phyloP scores from a whole-genome alignment of 495 filamentous ascomycete species.

The Podospora pseudocomata region DNA sequence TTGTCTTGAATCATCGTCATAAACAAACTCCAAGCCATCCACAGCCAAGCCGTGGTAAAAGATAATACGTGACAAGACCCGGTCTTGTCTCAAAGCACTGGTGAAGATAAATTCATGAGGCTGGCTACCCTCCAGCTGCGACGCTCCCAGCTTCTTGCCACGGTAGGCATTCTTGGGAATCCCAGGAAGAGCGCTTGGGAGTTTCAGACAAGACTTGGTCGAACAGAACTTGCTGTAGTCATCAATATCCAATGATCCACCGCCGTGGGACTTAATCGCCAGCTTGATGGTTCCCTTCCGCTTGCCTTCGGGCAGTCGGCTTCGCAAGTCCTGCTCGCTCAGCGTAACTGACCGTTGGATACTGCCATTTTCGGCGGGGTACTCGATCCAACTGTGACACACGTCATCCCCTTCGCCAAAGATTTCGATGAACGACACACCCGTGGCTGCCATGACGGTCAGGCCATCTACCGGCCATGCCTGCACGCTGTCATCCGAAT shows the following conservation, averaged over 20 bases:
- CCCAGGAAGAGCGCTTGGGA: constrained; percentile 40
- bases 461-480: constrained; percentile 83
- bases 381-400: constrained; percentile 78
- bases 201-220: constrained; percentile 66
- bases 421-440: constrained; percentile 78
- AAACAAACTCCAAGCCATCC: constrained; percentile 88
- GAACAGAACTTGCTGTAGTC: constrained; percentile 66
- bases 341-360: constrained; percentile 68
- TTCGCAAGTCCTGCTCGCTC: constrained; percentile 70
- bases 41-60: constrained; percentile 76
- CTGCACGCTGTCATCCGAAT: constrained; percentile 74
- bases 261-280: constrained; percentile 67
- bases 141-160: constrained; percentile 71
- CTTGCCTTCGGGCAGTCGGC: constrained; percentile 63
- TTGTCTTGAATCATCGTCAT: constrained; percentile 83
- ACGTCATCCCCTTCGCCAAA: constrained; percentile 68
- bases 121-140: constrained; percentile 66
- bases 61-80: constrained; percentile 69
- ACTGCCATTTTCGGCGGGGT: constrained; percentile 55
- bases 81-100: constrained; percentile 61
- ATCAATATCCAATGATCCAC: constrained; percentile 67
- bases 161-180: constrained; percentile 72
- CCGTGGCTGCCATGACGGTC: constrained; percentile 73
- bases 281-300: constrained; percentile 68
- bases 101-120: constrained; percentile 72